Evolutionary conservation across 768 basidiomycete genomes (phyloP), one percentile per base, ranked within the genome.

Genomic region (Naganishia vishniacii): DNA sequence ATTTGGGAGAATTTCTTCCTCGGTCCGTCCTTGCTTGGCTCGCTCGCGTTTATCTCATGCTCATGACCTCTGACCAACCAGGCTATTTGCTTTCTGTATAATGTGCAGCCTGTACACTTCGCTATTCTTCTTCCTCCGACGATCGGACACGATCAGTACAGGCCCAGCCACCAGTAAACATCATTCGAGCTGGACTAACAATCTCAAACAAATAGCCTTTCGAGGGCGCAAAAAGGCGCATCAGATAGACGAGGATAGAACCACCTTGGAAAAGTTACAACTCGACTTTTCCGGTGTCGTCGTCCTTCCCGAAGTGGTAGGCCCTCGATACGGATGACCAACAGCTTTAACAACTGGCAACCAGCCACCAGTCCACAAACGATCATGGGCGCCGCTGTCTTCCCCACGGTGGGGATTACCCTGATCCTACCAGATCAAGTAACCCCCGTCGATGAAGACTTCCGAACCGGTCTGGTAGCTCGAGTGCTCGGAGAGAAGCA

Each of bases 391-490:
- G n/a, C n/a, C n/a, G n/a, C n/a, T n/a, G n/a, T n/a, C n/a, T n/a
- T n/a, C n/a, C n/a, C n/a, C n/a, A n/a, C n/a, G n/a, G n/a, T n/a
- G n/a, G n/a, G n/a, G n/a, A n/a, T n/a, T n/a, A n/a, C n/a, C n/a
- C n/a, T n/a, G n/a, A n/a, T n/a, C 26, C 37, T 48, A 62, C 61
- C 61, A 64, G 56, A 64, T 64, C 53, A 64, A 41, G 29, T 46
- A 58, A 3, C 63, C 63, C 25, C 63, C 63, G 26, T 64, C 63
- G 34, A 64, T 45, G 45, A 64, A 64, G 16, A 64, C 51, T 20
- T 64, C 63, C n/a, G 63, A 64, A 11, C 63, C 63, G 32, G 63
- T 64, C 45, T 58, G 51, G 45, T 64, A 64, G 44, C 63, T 64
- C 6, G 63, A 64, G 20, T 59, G 42, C 45, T 64, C 63, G 26